phyloP scores from a whole-genome alignment of 192 early-diverging fungal species.

The Coemansia sp. region DNA sequence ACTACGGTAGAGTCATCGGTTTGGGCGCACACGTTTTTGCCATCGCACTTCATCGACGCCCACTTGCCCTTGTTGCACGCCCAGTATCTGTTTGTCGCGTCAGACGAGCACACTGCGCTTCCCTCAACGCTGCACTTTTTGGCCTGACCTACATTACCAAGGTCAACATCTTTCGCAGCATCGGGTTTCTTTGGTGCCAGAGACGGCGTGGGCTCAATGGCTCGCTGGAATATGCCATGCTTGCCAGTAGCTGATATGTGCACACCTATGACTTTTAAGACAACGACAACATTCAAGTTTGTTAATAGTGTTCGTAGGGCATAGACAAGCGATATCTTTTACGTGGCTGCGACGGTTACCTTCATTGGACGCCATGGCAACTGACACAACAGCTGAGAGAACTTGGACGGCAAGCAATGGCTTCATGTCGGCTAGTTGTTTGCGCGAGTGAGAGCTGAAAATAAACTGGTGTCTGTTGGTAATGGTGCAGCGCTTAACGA shows the following conservation, averaged over 20 bases:
- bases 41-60: not conserved
- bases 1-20: not conserved
- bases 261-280: not conserved
- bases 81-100: slow-evolving; percentile 8
- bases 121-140: slow-evolving; percentile 2
- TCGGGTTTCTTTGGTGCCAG: not conserved
- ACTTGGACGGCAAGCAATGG: not conserved
- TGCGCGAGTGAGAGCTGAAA: not conserved
- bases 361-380: not conserved
- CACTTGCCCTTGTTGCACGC: slow-evolving; percentile 1
- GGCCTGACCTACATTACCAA: not conserved
- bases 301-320: not conserved
- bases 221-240: not conserved
- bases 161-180: not conserved
- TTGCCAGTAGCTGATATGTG: not conserved
- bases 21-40: slow-evolving; percentile 4
- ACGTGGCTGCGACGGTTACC: not conserved
- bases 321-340: not conserved
- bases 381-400: not conserved
- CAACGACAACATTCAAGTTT: not conserved
- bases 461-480: not conserved
- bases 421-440: not conserved
- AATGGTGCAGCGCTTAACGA: not conserved
- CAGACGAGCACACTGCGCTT: not conserved
- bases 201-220: not conserved